A percentile compares a stretch with the other conserved stretches of the same genome.
phyloP scores from a whole-genome alignment of 768 basidiomycete species.

The Inosperma sp. region DNA sequence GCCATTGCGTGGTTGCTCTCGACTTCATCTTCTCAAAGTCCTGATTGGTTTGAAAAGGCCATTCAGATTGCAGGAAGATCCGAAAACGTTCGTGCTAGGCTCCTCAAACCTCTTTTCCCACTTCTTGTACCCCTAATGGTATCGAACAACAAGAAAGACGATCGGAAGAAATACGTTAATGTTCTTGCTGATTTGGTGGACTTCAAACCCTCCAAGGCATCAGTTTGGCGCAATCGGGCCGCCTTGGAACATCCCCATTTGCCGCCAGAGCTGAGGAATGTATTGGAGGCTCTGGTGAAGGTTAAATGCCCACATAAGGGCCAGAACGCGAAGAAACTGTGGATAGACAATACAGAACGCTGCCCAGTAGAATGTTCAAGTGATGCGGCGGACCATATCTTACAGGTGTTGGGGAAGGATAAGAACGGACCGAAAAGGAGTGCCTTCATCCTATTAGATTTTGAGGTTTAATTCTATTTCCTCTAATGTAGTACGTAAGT shows the following conservation, averaged over 20 bases:
- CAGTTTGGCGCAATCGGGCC: neutral
- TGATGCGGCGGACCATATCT: neutral
- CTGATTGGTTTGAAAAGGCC: conserved; percentile 7
- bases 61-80: neutral
- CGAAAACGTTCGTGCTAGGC: neutral
- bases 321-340: neutral
- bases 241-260: neutral
- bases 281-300: neutral
- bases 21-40: neutral
- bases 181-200: conserved; percentile 4
- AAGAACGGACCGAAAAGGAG: too few relatives aligned
- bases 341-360: neutral
- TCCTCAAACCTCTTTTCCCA: conserved; percentile 7
- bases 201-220: neutral
- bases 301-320: neutral
- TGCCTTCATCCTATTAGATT: too few relatives aligned
- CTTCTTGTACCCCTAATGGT: conserved; percentile 7
- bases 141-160: neutral
- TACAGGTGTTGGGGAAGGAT: conserved; percentile 1
- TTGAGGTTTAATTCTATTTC: too few relatives aligned
- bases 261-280: neutral
- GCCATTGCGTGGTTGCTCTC: conserved; percentile 10
- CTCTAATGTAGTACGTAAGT: too few relatives aligned
- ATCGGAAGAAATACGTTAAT: neutral
- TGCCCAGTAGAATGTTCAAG: neutral